Evolutionary conservation across 176 grass and related monocot genomes (phyloP).

Genomic region (Eleusine coracana): DNA sequence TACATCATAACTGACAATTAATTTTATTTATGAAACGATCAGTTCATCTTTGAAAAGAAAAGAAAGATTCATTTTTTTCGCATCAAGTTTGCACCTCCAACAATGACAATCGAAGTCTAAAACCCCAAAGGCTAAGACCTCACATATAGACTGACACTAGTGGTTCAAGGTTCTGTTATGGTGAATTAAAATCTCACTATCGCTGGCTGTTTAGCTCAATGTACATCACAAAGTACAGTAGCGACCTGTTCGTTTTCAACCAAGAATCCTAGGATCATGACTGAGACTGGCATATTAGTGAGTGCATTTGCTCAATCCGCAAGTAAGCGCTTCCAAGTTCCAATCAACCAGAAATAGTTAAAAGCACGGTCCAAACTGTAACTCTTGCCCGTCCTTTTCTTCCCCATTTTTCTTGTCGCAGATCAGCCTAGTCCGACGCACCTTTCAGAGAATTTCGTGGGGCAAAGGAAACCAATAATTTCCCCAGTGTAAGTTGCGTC

Average conservation of each 20-base stretch:
- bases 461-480: constrained; percentile 19
- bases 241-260: neutral
- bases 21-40: no score
- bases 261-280: neutral
- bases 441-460: neutral
- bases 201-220: neutral
- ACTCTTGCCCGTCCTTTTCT: constrained; percentile 27
- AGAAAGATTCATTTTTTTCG: neutral
- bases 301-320: constrained; percentile 14
- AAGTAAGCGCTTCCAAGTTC: constrained; percentile 20
- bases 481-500: constrained; percentile 21
- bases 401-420: neutral
- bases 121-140: neutral
- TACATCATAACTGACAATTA: neutral
- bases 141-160: neutral
- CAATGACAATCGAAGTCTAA: neutral
- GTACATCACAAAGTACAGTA: neutral
- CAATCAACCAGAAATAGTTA: constrained; percentile 29
- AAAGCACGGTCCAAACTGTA: constrained; percentile 20
- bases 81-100: neutral
- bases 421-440: neutral
- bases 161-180: neutral
- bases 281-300: neutral
- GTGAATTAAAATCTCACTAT: neutral
- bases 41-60: neutral